Conservation (phyloP, 116 monocot species). For the Trichopus zeylanicus region DNA sequence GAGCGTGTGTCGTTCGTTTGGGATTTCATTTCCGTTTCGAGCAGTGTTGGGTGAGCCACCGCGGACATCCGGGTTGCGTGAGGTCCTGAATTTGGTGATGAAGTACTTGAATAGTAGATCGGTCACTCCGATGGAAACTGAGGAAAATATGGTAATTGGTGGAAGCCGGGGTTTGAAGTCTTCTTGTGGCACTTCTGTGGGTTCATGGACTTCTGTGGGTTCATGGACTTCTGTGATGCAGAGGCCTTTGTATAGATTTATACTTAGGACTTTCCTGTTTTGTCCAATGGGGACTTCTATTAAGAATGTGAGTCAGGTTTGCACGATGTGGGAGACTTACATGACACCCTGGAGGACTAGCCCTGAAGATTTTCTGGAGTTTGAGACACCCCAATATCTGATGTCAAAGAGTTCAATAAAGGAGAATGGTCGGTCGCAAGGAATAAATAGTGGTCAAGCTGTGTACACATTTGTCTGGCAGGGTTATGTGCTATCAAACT, state of each 20-base stretch:
- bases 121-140: slow-evolving; percentile 7
- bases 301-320: slow-evolving; percentile 64
- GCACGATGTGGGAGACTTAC: slow-evolving; percentile 60
- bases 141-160: slow-evolving; percentile 7
- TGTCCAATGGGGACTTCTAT: slow-evolving; percentile 71
- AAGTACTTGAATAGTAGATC: slow-evolving; percentile 53
- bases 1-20: slow-evolving; percentile 30
- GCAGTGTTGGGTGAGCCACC: slow-evolving; percentile 38
- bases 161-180: slow-evolving; percentile 13
- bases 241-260: slow-evolving; percentile 87
- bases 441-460: background rate
- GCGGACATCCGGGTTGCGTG: slow-evolving; percentile 69
- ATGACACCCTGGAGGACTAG: slow-evolving; percentile 68
- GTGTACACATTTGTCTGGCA: slow-evolving; percentile 44
- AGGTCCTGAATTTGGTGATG: slow-evolving; percentile 54
- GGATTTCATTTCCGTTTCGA: slow-evolving; percentile 30
- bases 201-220: slow-evolving; percentile 23
- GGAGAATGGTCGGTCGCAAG: slow-evolving; percentile 11
- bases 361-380: slow-evolving; percentile 44
- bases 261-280: slow-evolving; percentile 74
- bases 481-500: slow-evolving; percentile 66
- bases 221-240: slow-evolving; percentile 64
- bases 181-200: slow-evolving; percentile 9
- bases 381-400: slow-evolving; percentile 20
- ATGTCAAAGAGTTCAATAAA: background rate